These are phyloP conservation scores for Aspergillus udagawae DNA, from an alignment of 2,329 filamentous ascomycete species.

Conservation along the genomic window DNA sequence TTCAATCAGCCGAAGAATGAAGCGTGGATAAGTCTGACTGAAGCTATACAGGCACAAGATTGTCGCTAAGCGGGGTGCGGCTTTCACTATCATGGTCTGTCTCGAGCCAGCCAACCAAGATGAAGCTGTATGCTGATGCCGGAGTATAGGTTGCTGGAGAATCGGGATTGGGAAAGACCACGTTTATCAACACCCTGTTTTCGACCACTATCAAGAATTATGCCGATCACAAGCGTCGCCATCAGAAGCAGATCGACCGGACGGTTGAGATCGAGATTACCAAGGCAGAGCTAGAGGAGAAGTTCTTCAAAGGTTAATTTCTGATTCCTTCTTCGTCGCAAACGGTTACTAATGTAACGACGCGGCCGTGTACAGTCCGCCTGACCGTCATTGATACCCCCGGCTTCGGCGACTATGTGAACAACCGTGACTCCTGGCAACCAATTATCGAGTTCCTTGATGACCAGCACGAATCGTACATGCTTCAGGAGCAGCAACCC, in stretches of 20 bases:
- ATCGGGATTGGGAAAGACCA: slow-evolving; percentile 97
- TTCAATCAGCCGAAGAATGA: slow-evolving; percentile 25
- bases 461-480: slow-evolving; percentile 99
- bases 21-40: slow-evolving; percentile 19
- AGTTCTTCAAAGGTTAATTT: slow-evolving; percentile 95
- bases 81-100: slow-evolving; percentile 97
- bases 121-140: slow-evolving; percentile 22
- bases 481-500: slow-evolving; percentile 99
- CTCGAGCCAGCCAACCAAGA: background rate
- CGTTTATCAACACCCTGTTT: slow-evolving; percentile 99
- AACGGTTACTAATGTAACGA: slow-evolving; percentile 14
- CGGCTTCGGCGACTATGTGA: slow-evolving; percentile 99
- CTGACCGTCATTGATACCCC: slow-evolving; percentile 98
- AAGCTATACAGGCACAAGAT: slow-evolving; percentile 59
- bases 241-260: slow-evolving; percentile 99
- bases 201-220: slow-evolving; percentile 99
- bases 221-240: slow-evolving; percentile 97
- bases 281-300: slow-evolving; percentile 99
- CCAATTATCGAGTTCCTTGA: slow-evolving; percentile 99
- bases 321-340: background rate
- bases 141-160: slow-evolving; percentile 81
- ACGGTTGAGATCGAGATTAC: slow-evolving; percentile 99
- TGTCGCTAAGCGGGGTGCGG: slow-evolving; percentile 80
- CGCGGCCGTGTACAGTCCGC: slow-evolving; percentile 63
- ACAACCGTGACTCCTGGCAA: slow-evolving; percentile 99